Evolutionary conservation across 495 filamentous ascomycete genomes (phyloP).

Genomic region (Penicillium paradoxum): DNA sequence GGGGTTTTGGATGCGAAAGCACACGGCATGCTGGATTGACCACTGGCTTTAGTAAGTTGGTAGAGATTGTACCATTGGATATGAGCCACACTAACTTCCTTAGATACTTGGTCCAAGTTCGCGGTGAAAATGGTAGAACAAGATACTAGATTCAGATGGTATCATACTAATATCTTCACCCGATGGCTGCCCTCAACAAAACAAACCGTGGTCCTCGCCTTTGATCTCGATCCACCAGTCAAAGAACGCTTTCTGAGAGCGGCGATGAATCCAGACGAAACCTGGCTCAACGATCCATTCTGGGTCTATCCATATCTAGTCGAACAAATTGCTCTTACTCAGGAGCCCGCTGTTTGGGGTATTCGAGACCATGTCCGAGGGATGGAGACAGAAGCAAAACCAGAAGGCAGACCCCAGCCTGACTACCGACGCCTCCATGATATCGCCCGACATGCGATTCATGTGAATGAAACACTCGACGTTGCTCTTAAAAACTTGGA

Average conservation of each 20-base stretch:
- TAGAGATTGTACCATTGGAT: not conserved
- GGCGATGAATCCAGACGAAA: not conserved
- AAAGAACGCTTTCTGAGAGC: not conserved
- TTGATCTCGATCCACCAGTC: constrained; percentile 19
- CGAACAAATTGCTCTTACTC: constrained; percentile 12
- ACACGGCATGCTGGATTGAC: not conserved
- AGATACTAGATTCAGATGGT: constrained; percentile 3
- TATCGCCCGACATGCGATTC: constrained; percentile 38
- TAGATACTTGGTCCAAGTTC: constrained; percentile 9
- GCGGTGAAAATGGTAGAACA: constrained; percentile 1
- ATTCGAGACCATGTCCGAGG: constrained; percentile 16
- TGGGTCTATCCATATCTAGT: constrained; percentile 12
- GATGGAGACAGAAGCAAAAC: constrained; percentile 7
- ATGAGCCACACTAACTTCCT: not conserved
- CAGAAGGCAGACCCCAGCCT: constrained; percentile 22
- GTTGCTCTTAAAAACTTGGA: constrained; percentile 27
- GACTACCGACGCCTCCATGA: constrained; percentile 36
- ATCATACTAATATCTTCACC: constrained; percentile 15
- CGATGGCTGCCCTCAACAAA: constrained; percentile 18
- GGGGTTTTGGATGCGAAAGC: constrained; percentile 6
- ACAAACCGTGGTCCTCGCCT: constrained; percentile 23
- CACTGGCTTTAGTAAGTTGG: constrained; percentile 5
- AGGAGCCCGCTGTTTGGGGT: constrained; percentile 17
- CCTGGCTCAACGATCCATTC: constrained; percentile 11
- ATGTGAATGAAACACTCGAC: constrained; percentile 39